These are phyloP conservation scores for Forsythia viridissima DNA, from an alignment of 257 asterid species.

Conservation along the genomic window DNA sequence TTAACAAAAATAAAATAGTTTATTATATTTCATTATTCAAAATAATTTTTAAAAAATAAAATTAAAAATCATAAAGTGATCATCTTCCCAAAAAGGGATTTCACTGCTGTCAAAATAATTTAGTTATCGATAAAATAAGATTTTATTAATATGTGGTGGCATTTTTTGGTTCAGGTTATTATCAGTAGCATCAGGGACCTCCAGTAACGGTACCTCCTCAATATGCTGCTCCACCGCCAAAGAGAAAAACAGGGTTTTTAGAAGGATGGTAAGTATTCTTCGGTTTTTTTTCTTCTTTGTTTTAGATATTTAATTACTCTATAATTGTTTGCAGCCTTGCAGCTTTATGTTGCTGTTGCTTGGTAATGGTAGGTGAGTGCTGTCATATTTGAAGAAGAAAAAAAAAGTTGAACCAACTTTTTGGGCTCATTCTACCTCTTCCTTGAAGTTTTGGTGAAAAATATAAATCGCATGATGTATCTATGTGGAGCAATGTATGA, in stretches of 20 bases:
- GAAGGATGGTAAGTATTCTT: slow-evolving; percentile 55
- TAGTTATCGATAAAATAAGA: no score
- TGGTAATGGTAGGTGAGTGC: slow-evolving; percentile 12
- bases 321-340: slow-evolving; percentile 56
- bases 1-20: no score
- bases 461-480: no score
- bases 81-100: no score
- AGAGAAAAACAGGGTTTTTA: slow-evolving; percentile 43
- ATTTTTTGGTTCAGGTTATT: slow-evolving; percentile 41
- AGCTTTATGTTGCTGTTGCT: slow-evolving; percentile 68
- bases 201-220: slow-evolving; percentile 84
- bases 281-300: not conserved
- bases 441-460: no score
- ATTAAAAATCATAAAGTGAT: no score
- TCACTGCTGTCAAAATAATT: not conserved
- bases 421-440: no score
- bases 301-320: not conserved
- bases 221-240: slow-evolving; percentile 65
- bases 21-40: no score
- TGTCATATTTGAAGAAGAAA: no score
- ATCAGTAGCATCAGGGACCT: slow-evolving; percentile 54
- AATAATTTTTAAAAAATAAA: no score
- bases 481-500: no score
- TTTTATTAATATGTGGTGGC: not conserved
- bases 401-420: no score